Percentiles rank a stretch among this genome's conserved stretches.
Conservation (phyloP, 805 yeast genomes). For the Cyberlindnera meyerae region DNA sequence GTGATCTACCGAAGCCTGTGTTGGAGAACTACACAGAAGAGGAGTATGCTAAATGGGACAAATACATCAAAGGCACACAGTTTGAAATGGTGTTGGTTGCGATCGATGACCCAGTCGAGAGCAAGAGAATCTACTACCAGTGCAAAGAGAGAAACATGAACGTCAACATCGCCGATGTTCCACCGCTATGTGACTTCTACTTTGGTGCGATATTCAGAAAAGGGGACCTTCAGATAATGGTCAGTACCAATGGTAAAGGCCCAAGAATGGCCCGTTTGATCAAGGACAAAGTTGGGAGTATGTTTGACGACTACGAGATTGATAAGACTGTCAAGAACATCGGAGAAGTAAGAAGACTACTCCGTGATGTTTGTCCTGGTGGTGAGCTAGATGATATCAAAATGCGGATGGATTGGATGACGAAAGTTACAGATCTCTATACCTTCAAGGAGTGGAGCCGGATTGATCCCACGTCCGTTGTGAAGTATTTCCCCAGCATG, state of each 20-base stretch:
- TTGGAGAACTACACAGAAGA: slow-evolving; percentile 13
- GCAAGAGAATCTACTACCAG: slow-evolving; percentile 51
- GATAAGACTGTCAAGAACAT: slow-evolving; percentile 58
- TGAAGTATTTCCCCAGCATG: slow-evolving; percentile 40
- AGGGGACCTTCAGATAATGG: slow-evolving; percentile 75
- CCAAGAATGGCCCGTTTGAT: slow-evolving; percentile 70
- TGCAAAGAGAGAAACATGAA: slow-evolving; percentile 43
- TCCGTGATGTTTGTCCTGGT: slow-evolving; percentile 43
- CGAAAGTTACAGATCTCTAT: slow-evolving; percentile 55
- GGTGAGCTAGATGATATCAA: slow-evolving; percentile 46
- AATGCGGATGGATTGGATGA: slow-evolving; percentile 68
- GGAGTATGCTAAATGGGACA: slow-evolving; percentile 26
- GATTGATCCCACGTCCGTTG: slow-evolving; percentile 21
- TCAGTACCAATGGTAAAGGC: slow-evolving; percentile 76
- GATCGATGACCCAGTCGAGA: slow-evolving; percentile 61
- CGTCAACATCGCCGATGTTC: slow-evolving; percentile 81
- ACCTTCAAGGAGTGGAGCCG: slow-evolving; percentile 58
- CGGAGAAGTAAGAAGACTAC: slow-evolving; percentile 46
- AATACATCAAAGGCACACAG: slow-evolving; percentile 26
- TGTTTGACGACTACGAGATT: slow-evolving; percentile 36
- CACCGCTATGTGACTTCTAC: slow-evolving; percentile 79
- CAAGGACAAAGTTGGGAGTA: slow-evolving; percentile 45
- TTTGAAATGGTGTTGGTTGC: slow-evolving; percentile 72
- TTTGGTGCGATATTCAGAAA: slow-evolving; percentile 74
- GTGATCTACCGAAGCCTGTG: slow-evolving; percentile 7